These are phyloP conservation scores for Tolypocladium capitatum DNA, from an alignment of 2,329 filamentous ascomycete genomes.

Conservation along the genomic window DNA sequence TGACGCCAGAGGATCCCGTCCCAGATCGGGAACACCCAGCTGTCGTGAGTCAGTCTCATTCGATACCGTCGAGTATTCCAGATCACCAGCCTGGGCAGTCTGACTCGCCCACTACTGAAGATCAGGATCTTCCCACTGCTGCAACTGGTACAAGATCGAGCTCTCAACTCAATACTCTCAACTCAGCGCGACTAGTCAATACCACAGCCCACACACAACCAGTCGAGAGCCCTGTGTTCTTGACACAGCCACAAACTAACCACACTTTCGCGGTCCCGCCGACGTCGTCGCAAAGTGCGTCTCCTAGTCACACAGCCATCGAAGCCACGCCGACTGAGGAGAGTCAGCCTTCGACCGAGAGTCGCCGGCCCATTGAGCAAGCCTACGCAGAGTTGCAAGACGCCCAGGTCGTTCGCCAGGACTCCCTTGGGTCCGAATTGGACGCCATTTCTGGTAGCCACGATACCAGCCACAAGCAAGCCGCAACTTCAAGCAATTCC, in stretches of 20 bases:
- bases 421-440: constrained; percentile 5
- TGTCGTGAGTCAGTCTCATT: neutral
- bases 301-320: neutral
- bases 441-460: constrained; percentile 7
- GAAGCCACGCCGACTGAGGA: constrained; percentile 1
- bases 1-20: neutral
- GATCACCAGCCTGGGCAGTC: constrained; percentile 13
- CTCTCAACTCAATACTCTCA: neutral
- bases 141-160: neutral
- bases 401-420: constrained; percentile 12
- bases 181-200: neutral
- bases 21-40: neutral
- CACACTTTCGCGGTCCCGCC: constrained; percentile 1
- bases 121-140: neutral
- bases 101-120: neutral
- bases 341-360: neutral
- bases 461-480: neutral
- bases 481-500: neutral
- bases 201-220: neutral
- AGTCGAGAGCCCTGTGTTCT: constrained; percentile 3
- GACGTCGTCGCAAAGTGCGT: constrained; percentile 1
- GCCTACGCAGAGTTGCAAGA: constrained; percentile 11
- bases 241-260: constrained; percentile 5
- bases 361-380: neutral
- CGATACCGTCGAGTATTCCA: constrained; percentile 3